A percentile compares a stretch with the other conserved stretches of the same genome.
These are phyloP conservation scores for Fusarium duplospermum DNA, from an alignment of 2,329 filamentous ascomycete genomes.

Conservation along the genomic window DNA sequence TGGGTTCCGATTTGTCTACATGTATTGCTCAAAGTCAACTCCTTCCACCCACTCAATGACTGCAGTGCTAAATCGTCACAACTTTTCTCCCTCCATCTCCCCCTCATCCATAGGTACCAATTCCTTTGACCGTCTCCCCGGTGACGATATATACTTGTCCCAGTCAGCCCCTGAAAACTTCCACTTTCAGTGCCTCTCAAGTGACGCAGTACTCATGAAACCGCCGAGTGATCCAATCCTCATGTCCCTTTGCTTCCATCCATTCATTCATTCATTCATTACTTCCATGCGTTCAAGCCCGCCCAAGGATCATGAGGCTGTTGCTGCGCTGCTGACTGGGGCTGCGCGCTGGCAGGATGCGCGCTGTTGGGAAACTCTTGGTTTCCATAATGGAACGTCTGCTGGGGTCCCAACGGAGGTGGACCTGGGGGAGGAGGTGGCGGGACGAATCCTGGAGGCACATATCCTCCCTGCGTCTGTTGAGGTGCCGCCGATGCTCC, in stretches of 20 bases:
- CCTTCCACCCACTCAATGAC: background rate
- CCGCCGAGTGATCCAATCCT: background rate
- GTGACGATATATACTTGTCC: background rate
- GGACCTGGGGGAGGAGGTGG: constrained; percentile 73
- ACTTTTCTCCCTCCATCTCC: constrained; percentile 1
- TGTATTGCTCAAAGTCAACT: constrained; percentile 17
- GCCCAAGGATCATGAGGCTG: constrained; percentile 63
- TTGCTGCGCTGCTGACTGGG: constrained; percentile 50
- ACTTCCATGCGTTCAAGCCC: constrained; percentile 65
- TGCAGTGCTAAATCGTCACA: background rate
- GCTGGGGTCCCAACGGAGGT: constrained; percentile 70
- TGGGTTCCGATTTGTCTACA: constrained; percentile 24
- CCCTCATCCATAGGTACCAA: background rate
- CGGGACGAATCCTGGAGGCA: constrained; percentile 69
- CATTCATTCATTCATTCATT: constrained; percentile 17
- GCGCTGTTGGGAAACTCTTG: constrained; percentile 44
- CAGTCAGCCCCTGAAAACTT: background rate
- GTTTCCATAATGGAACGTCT: constrained; percentile 67
- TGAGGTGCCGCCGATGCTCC: constrained; percentile 55
- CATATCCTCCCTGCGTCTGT: constrained; percentile 55
- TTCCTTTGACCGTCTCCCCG: constrained; percentile 2
- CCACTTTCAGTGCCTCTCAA: background rate
- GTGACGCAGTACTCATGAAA: background rate
- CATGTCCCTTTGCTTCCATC: background rate
- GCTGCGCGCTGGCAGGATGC: constrained; percentile 45